Conservation (phyloP, 2,329 filamentous ascomycete species). For the Beauveria australis region DNA sequence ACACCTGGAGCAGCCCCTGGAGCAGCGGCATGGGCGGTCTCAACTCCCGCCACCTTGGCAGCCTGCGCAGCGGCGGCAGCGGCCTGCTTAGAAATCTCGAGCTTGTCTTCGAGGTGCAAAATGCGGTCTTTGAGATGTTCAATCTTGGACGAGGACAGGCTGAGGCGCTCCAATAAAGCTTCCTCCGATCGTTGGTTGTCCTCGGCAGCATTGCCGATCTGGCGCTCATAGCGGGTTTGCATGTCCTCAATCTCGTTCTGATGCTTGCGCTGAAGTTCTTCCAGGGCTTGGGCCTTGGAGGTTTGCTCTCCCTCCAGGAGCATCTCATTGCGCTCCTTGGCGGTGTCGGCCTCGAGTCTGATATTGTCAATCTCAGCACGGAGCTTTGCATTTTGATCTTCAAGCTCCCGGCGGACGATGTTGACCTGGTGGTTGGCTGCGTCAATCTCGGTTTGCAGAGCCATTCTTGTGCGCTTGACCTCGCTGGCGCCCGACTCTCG, state of each 20-base stretch:
- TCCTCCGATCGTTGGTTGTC: slow-evolving; percentile 75
- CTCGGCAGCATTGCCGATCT: slow-evolving; percentile 65
- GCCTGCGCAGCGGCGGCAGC: slow-evolving; percentile 75
- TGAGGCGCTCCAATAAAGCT: slow-evolving; percentile 72
- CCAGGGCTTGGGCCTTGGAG: slow-evolving; percentile 50
- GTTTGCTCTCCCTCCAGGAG: slow-evolving; percentile 73
- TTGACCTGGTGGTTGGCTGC: slow-evolving; percentile 80
- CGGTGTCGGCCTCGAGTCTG: slow-evolving; percentile 70
- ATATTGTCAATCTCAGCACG: slow-evolving; percentile 70
- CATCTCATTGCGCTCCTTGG: slow-evolving; percentile 74
- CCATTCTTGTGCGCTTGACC: slow-evolving; percentile 68
- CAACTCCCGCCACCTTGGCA: slow-evolving; percentile 49
- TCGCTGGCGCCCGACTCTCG: slow-evolving; percentile 72
- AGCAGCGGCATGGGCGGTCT: slow-evolving; percentile 23
- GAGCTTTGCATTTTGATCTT: slow-evolving; percentile 66
- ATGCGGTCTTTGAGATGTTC: slow-evolving; percentile 83
- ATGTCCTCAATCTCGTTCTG: slow-evolving; percentile 66
- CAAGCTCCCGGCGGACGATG: slow-evolving; percentile 70
- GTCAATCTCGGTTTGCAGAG: slow-evolving; percentile 76
- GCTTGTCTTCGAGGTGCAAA: slow-evolving; percentile 76
- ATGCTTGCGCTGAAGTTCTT: slow-evolving; percentile 48
- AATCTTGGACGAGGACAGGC: slow-evolving; percentile 74
- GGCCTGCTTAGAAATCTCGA: slow-evolving; percentile 82
- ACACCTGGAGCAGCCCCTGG: slow-evolving; percentile 27
- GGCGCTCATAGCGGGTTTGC: slow-evolving; percentile 65